A percentile compares a stretch with the other conserved stretches of the same genome.
phyloP scores from a whole-genome alignment of 2,329 filamentous ascomycete genomes.

The Fusarium newnesense region DNA sequence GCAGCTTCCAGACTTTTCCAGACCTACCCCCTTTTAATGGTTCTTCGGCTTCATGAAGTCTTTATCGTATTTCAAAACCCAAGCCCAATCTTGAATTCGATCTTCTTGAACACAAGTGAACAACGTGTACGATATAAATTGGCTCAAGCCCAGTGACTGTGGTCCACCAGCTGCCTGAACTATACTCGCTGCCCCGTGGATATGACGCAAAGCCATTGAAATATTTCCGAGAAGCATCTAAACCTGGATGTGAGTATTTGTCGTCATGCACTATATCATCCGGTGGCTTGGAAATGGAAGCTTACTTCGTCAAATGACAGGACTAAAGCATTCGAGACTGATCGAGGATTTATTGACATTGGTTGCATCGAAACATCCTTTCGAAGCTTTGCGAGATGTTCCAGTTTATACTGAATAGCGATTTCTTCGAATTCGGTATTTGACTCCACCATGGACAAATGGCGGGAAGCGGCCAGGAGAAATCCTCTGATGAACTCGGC shows the following conservation, averaged over 20 bases:
- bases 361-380: not conserved
- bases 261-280: not conserved
- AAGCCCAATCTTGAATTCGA: not conserved
- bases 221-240: not conserved
- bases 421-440: not conserved
- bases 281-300: fast-evolving
- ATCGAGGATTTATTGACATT: not conserved
- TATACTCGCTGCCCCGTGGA: not conserved
- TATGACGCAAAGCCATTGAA: not conserved
- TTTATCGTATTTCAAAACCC: not conserved
- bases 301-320: not conserved
- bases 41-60: not conserved
- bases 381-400: not conserved
- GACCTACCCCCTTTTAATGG: not conserved
- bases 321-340: not conserved
- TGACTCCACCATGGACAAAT: not conserved
- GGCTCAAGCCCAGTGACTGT: not conserved
- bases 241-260: fast-evolving
- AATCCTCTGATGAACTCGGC: not conserved
- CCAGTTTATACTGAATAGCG: not conserved
- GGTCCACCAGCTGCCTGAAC: not conserved
- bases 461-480: not conserved
- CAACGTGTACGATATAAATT: not conserved
- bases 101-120: not conserved
- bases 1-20: too few species aligned